Evolutionary conservation across 2,329 filamentous ascomycete genomes (phyloP), one percentile per base, ranked within the genome.

Genomic region (Cladosporium sp.): DNA sequence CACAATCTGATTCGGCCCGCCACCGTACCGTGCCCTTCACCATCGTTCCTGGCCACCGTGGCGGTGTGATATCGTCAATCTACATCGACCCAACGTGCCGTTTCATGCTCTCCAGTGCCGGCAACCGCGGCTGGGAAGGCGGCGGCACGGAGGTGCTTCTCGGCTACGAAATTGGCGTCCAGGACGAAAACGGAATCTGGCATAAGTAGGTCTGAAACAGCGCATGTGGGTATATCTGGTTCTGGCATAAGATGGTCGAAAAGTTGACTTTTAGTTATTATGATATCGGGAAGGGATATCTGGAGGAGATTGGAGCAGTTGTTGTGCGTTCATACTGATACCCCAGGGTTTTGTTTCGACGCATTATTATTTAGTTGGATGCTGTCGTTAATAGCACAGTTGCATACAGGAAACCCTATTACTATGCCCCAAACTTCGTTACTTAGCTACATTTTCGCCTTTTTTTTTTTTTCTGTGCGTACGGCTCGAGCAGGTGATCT

Each of bases 81-180:
- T 95, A 94, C 73, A 84, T 97, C 56, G 95, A 99, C 76, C 91
- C 91, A 5, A 91, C 92, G 0, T 94, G 92, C 75, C 85, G 88
- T 21, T 98, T 93, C 75, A 94, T 99, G 90, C 86, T 99, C 37
- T 94, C 91, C 1, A 91, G 92, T 0, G 93, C 92, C 5, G 95
- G 95, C 0, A 98, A 95, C 68, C 83, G 95, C 68, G 95, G 95
- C 0, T 99, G 95, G 95, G 95, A 98, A 77, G 95, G 95, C 1
- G 88, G 86, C 23, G 89, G 86, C 40, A 98, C 95, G 0, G 95
- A 99, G 80, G 92, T 95, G 0, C 78, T 99, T 67, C 87, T 99
- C 64, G 95, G 95, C 18, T 99, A 99, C 78, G 95, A 99, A 80
- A 97, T 99, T 71, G 73, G 74, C 12, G 70, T 73, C 11, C 70